Conservation (phyloP, 2,329 filamentous ascomycete species). For the Arthrinium puccinioides region DNA sequence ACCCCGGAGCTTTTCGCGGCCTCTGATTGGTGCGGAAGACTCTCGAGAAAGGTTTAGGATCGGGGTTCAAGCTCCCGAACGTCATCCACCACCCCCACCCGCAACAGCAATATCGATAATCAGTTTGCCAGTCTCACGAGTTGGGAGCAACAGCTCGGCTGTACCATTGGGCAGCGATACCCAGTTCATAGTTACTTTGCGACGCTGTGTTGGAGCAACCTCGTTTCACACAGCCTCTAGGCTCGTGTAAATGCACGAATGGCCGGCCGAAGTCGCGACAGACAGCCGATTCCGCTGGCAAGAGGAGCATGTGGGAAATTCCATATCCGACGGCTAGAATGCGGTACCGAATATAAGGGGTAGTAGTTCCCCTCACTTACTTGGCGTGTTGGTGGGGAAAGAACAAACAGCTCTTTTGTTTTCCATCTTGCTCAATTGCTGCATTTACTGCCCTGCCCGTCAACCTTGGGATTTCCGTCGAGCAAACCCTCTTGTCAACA, state of each 20-base stretch:
- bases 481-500: too few species aligned
- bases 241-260: neutral
- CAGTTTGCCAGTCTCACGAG: neutral
- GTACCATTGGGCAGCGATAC: neutral
- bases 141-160: neutral
- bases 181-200: neutral
- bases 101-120: neutral
- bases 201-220: too few species aligned
- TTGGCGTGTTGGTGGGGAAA: neutral
- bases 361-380: constrained; percentile 2
- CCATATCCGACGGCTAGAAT: constrained; percentile 1
- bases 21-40: constrained; percentile 3
- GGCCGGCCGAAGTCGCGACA: constrained; percentile 3
- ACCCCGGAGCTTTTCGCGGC: neutral
- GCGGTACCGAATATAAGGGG: neutral
- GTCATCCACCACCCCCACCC: neutral
- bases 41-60: neutral
- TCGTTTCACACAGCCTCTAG: neutral
- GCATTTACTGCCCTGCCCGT: neutral
- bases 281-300: neutral
- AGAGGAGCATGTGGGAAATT: constrained; percentile 1
- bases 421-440: neutral
- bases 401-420: neutral
- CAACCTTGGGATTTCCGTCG: too few species aligned
- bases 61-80: constrained; percentile 1